Base-by-base conservation (phyloP, 1,139 yeast species). In the Saccharomyces uvarum region DNA sequence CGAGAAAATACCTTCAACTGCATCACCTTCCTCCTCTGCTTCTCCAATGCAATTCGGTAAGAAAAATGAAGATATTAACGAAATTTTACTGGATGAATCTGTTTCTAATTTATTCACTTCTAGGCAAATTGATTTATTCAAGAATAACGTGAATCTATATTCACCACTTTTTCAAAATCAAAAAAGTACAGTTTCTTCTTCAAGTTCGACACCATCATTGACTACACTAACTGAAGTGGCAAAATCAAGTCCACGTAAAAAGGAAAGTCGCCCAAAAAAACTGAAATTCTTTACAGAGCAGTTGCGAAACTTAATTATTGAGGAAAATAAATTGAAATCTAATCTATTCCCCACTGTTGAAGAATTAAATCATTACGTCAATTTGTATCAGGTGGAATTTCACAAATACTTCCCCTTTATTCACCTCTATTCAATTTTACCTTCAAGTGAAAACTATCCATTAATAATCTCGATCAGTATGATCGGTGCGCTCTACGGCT, bases 401-500 rank as follows among this genome's bases (percentile, higher is more conserved):
- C 84, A 86, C 71, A 82, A 81, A 58, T 90, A 86, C 68, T 84
- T 87, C 71, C 91, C 96, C 14, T 89, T 89, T 68, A 79, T 90
- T 60, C 97, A 89, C 70, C 75, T 88, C 51, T 85, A 86, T 11
- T 77, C 90, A 2, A 75, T 87, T 56, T 73, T 78, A 57, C 81
- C 83, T 56, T 77, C 81, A 0, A 71, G 77, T 63, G 82, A 80
- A 16, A 86, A 86, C 66, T 82, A 86, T 56, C 93, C 96, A 0
- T 73, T 90, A 53, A 70, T 89, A n/a, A 73, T 89, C 54, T 81
- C 93, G 11, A 87, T 90, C 81, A 86, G 95, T 1, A 86, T 96
- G 24, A 81, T 90, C 57, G 98, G 98, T 48, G 96, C 97, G 0
- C 75, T 90, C 28, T 88, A 88, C 64, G 82, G 88, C 1, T 88